Evolutionary conservation across 148 eudicot genomes (phyloP).

Genomic region (Amaranthus palmeri): DNA sequence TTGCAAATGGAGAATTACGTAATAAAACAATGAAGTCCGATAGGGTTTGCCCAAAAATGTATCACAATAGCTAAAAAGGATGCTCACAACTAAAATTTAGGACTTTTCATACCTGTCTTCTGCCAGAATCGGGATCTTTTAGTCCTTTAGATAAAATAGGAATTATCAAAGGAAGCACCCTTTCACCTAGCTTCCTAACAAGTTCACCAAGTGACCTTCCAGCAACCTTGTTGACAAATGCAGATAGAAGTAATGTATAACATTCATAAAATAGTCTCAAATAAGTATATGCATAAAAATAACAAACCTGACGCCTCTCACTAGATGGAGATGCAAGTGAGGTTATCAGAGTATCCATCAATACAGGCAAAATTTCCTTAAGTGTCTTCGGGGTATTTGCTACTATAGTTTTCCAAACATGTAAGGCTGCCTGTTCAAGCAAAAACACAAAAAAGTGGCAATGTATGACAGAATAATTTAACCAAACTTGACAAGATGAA

Average conservation of each 20-base stretch:
- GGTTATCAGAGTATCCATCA: slow-evolving; percentile 79
- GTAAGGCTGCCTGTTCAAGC: slow-evolving; percentile 75
- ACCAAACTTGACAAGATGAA: background rate
- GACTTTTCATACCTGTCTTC: slow-evolving; percentile 75
- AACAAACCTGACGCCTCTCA: slow-evolving; percentile 90
- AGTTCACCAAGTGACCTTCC: slow-evolving; percentile 93
- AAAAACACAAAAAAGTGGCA: slow-evolving; percentile 5
- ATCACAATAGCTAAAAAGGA: background rate
- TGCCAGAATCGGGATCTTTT: slow-evolving; percentile 63
- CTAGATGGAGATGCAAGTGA: slow-evolving; percentile 95
- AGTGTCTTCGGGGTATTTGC: slow-evolving; percentile 95
- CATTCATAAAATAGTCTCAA: background rate
- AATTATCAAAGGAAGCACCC: slow-evolving; percentile 90
- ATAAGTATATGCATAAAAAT: background rate
- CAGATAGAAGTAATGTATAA: slow-evolving; percentile 10
- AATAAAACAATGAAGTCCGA: background rate
- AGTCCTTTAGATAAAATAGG: slow-evolving; percentile 84
- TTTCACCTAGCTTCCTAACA: slow-evolving; percentile 96
- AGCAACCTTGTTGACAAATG: slow-evolving; percentile 58
- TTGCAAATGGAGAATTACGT: too few relatives aligned
- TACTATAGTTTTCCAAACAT: slow-evolving; percentile 98
- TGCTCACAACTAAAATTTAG: background rate
- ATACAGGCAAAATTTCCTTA: slow-evolving; percentile 96
- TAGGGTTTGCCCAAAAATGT: background rate
- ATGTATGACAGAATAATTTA: background rate